Conservation (phyloP, 2,329 filamentous ascomycete genomes). For the Elsinoe batatas region DNA sequence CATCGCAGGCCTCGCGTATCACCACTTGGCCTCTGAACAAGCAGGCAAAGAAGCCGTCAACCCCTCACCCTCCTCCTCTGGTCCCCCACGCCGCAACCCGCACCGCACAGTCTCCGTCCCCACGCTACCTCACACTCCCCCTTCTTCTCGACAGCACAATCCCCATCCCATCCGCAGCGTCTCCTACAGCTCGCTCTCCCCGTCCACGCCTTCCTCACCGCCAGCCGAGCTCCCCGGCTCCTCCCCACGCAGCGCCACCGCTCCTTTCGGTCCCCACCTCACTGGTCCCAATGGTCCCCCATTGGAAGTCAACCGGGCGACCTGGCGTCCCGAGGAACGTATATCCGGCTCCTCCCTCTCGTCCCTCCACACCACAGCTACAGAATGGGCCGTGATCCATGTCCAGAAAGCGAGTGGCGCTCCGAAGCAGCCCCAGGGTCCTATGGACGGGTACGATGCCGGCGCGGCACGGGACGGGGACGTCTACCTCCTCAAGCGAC, state of each 20-base stretch:
- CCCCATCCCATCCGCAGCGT: neutral
- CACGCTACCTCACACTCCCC: neutral
- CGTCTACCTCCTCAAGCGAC: neutral
- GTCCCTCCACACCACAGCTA: neutral
- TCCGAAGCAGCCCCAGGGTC: neutral
- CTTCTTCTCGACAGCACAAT: neutral
- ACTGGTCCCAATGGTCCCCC: neutral
- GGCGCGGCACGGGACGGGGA: neutral
- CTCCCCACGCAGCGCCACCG: neutral
- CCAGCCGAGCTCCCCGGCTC: neutral
- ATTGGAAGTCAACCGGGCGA: neutral
- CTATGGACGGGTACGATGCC: neutral
- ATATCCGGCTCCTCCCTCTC: too few species aligned
- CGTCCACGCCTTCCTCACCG: too few species aligned
- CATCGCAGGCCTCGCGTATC: neutral
- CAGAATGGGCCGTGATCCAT: neutral
- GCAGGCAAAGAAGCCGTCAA: too few species aligned
- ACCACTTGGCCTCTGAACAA: neutral
- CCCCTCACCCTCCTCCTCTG: neutral
- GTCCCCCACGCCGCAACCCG: neutral
- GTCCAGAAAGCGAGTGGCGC: neutral
- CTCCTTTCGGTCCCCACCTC: neutral
- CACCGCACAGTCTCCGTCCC: neutral
- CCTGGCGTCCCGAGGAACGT: neutral
- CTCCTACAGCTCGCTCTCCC: neutral